A percentile compares a stretch with the other conserved stretches of the same genome.
Evolutionary conservation across 495 filamentous ascomycete species (phyloP).

Genomic region (Aspergillus saccharolyticus): DNA sequence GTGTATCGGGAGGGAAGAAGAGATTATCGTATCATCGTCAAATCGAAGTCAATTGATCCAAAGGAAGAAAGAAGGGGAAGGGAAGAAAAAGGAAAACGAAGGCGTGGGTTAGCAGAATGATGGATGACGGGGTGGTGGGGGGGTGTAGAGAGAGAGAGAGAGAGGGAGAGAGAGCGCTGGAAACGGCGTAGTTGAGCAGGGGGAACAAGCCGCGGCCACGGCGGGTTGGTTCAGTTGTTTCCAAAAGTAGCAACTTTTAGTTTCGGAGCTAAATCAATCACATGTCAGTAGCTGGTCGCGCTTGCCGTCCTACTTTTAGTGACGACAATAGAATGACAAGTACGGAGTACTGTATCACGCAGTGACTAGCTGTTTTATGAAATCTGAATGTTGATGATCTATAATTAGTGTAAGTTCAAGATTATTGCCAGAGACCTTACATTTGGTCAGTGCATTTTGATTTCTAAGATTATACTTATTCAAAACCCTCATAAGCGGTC

Average conservation of each 20-base stretch:
- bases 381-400: neutral
- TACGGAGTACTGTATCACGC: too few relatives aligned
- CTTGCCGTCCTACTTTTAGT: neutral
- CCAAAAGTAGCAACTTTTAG: neutral
- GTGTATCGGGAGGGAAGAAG: neutral
- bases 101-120: too few relatives aligned
- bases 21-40: neutral
- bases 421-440: too few relatives aligned
- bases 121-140: neutral
- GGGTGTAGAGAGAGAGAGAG: too few relatives aligned
- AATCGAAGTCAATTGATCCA: neutral
- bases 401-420: neutral
- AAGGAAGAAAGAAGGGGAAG: neutral
- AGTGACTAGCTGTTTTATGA: neutral
- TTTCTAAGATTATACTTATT: neutral
- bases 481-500: neutral
- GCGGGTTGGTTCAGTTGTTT: neutral
- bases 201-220: neutral
- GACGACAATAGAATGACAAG: neutral
- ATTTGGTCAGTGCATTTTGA: too few relatives aligned
- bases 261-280: too few relatives aligned
- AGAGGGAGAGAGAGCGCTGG: neutral
- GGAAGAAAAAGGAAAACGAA: too few relatives aligned
- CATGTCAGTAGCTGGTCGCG: neutral
- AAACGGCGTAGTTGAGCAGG: neutral